Base-by-base conservation (phyloP, 768 basidiomycete genomes). In the Amanita brunnescens region DNA sequence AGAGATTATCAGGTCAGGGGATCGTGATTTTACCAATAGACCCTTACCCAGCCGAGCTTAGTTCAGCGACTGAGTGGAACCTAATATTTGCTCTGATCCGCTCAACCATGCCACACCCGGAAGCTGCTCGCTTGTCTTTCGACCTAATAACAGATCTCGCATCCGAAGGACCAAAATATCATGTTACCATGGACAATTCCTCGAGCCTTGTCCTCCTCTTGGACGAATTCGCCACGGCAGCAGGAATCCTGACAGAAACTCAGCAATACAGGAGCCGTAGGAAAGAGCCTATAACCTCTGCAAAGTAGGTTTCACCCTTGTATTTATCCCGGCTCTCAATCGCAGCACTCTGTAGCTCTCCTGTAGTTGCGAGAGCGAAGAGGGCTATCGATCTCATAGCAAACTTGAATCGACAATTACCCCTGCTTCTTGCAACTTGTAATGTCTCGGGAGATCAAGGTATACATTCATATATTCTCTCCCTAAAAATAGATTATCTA, bases 11-110 rank as follows among this genome's bases (percentile, higher is more conserved):
- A 76, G 77, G 89, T 85, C 52, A 21, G 55, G 51, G 20, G 16
- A 42, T 40, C 39, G 33, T 45, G 14, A 29, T 18, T 48, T 35
- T 42, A 21, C 18, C 51, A 47, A 26, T 23, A 23, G 21, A 29
- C 34, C 45, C 21, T 47, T 52, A 40, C 46, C 24, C 53, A 30
- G 30, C 44, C 20, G 30, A 21, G 55, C 50, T 0, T 49, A 91
- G 85, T 50, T 93, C 92, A 1, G 85, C 87, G 57, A 97, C 95
- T 0, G 95, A 98, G 63, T 99, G 95, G 95, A 92, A 90, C 55
- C 71, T 98, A 35, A 78, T 94, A 18, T 90, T 94, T 59, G 87
- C 90, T 1, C 73, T 97, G 24, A 77, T 98, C 56, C 81, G 90
- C 43, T 85, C 85, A 1, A 94, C 92, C 0, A 78, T 93, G 37